Percentiles rank a stretch among this genome's conserved stretches.
Evolutionary conservation across 2,329 filamentous ascomycete species (phyloP).

Genomic region (Dichotomopilus funicola): DNA sequence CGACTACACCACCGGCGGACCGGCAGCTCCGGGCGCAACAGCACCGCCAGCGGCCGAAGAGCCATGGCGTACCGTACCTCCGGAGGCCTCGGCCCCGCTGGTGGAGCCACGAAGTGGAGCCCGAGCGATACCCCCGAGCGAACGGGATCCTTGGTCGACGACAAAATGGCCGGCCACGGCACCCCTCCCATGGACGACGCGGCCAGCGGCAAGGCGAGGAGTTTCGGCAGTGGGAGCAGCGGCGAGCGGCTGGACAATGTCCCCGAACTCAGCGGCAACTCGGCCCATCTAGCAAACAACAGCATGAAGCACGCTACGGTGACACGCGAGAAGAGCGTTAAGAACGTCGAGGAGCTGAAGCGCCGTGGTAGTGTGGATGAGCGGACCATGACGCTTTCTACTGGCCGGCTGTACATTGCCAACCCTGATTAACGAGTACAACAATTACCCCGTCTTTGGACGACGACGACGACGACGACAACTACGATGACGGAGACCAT

Average conservation of each 20-base stretch:
- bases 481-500: background rate
- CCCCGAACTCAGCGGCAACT: conserved; percentile 43
- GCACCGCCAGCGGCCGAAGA: conserved; percentile 48
- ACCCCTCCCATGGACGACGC: conserved; percentile 28
- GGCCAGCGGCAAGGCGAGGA: conserved; percentile 43
- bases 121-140: conserved; percentile 52
- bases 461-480: background rate
- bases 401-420: conserved; percentile 72
- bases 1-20: conserved; percentile 61
- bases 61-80: conserved; percentile 46
- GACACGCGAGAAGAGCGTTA: conserved; percentile 58
- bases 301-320: conserved; percentile 51
- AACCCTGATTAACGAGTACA: conserved; percentile 61
- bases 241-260: conserved; percentile 56
- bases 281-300: conserved; percentile 49
- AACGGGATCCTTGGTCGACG: conserved; percentile 44
- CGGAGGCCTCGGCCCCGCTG: conserved; percentile 33
- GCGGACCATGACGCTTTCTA: conserved; percentile 67
- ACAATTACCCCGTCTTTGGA: too few relatives aligned
- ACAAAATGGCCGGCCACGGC: conserved; percentile 29
- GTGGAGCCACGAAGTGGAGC: conserved; percentile 40
- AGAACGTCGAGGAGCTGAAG: conserved; percentile 63
- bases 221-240: conserved; percentile 47
- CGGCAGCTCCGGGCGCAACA: conserved; percentile 71
- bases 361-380: conserved; percentile 80